These are phyloP conservation scores for Fusarium transvaalense DNA, from an alignment of 2,329 filamentous ascomycete species.

Conservation along the genomic window DNA sequence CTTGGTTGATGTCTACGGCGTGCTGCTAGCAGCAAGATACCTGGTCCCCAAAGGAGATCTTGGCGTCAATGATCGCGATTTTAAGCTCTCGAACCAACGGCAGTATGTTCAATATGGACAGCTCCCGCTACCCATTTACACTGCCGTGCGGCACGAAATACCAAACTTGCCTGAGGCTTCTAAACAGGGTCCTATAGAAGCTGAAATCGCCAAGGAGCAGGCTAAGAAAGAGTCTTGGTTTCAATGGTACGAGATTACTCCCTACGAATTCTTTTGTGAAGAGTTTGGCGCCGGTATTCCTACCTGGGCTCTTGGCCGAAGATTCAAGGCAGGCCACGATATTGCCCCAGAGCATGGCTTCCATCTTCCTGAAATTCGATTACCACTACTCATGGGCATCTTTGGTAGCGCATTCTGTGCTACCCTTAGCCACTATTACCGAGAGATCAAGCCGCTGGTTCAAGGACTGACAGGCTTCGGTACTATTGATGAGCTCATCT, in stretches of 20 bases:
- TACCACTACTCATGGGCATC: constrained; percentile 90
- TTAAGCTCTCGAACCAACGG: constrained; percentile 91
- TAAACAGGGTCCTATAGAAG: constrained; percentile 48
- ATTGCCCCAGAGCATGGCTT: constrained; percentile 69
- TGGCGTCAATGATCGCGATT: constrained; percentile 79
- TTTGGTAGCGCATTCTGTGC: constrained; percentile 98
- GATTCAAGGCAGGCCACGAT: constrained; percentile 76
- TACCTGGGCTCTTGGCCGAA: constrained; percentile 90
- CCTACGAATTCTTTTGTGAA: constrained; percentile 95
- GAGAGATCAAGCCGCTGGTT: constrained; percentile 87
- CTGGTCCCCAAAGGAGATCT: constrained; percentile 84
- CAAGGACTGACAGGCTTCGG: constrained; percentile 79
- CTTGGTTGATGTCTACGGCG: constrained; percentile 91
- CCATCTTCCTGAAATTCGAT: constrained; percentile 83
- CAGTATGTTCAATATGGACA: constrained; percentile 81
- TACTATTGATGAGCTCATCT: constrained; percentile 84
- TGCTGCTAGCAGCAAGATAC: constrained; percentile 85
- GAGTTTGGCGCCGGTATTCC: constrained; percentile 93
- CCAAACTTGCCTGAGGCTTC: constrained; percentile 67
- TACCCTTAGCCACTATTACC: constrained; percentile 95
- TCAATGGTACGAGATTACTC: constrained; percentile 97
- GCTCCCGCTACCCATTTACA: constrained; percentile 93
- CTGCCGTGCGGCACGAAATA: constrained; percentile 94
- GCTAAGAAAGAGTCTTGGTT: constrained; percentile 84
- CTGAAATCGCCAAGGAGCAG: constrained; percentile 54